Base-by-base conservation (phyloP, 177 flowering plant species). In the Vitis hybrid region DNA sequence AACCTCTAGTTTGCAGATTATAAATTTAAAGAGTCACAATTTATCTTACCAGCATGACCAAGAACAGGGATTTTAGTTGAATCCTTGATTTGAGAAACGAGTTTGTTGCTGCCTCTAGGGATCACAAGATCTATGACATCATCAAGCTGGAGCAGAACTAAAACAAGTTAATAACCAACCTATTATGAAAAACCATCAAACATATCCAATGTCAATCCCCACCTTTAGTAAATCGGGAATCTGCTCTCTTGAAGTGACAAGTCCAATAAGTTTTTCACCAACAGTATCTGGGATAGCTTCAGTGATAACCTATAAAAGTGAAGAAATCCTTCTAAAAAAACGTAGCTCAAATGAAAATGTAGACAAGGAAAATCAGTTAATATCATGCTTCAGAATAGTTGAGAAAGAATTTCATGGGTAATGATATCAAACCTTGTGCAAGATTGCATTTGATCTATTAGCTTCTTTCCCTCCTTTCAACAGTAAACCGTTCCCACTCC, bases 391-490 rank as follows among this genome's bases (percentile, higher is more conserved):
- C 33, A 31, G 31, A 28, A 50, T 59, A 65, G 5, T n/a, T 10
- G 22, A 57, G 13, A 44, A 3, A 53, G 49, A 5, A 12, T 59
- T 59, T 19, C 11, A 59, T 59, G 19, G 17, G 19, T 19, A 10
- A 38, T 38, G 47, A 38, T 38, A 38, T 38, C 59, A 57, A 64
- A 92, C 99, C 97, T 92, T 94, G 81, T 96, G 98, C 74, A 94
- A 75, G 62, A 91, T 85, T 28, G 90, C 88, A 81, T 96, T 96
- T 55, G 99, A 94, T 55, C 92, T 76, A 72, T 75, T 88, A 15
- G 99, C 99, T 82, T 96, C 99, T 71, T 96, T 96, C 63, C 98
- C 99, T 47, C 99, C 99, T 82, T 96, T 96, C 83, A 96, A 70
- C 47, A 96, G 88, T 66, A 96, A 94, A 28, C 98, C 98, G 83